Conservation (phyloP, 345 rosid genomes). For the Eucalyptus grandis region DNA sequence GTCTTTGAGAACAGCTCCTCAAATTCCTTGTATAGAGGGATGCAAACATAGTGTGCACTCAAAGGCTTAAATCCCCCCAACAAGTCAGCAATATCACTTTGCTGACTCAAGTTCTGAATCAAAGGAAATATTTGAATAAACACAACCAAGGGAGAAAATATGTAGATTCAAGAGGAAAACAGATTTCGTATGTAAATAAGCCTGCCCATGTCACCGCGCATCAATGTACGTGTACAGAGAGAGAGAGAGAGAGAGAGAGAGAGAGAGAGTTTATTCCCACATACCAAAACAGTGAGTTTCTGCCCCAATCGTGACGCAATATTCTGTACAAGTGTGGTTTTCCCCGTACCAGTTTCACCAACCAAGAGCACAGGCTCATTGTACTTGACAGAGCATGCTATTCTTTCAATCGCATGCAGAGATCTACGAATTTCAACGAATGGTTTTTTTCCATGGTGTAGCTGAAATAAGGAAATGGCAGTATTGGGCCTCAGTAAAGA, state of each 20-base stretch:
- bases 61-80: slow-evolving; percentile 96
- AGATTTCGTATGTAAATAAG: neutral
- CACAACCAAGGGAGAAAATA: neutral
- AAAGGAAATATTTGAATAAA: neutral
- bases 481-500: neutral
- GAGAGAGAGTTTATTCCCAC: neutral
- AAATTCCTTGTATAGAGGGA: slow-evolving; percentile 66
- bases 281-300: slow-evolving; percentile 85
- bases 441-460: slow-evolving; percentile 26
- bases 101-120: slow-evolving; percentile 91
- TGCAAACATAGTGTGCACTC: slow-evolving; percentile 57
- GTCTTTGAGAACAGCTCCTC: slow-evolving; percentile 39
- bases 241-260: neutral
- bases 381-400: slow-evolving; percentile 73
- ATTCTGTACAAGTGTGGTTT: slow-evolving; percentile 93
- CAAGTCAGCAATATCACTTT: slow-evolving; percentile 88
- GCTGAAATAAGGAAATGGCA: slow-evolving; percentile 24
- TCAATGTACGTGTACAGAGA: neutral
- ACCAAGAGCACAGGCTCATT: slow-evolving; percentile 94
- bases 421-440: slow-evolving; percentile 77
- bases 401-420: slow-evolving; percentile 62
- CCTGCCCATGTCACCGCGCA: neutral
- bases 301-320: slow-evolving; percentile 73
- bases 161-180: neutral
- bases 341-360: slow-evolving; percentile 99